phyloP scores from a whole-genome alignment of 768 basidiomycete genomes.

The Gymnopilus junonius region DNA sequence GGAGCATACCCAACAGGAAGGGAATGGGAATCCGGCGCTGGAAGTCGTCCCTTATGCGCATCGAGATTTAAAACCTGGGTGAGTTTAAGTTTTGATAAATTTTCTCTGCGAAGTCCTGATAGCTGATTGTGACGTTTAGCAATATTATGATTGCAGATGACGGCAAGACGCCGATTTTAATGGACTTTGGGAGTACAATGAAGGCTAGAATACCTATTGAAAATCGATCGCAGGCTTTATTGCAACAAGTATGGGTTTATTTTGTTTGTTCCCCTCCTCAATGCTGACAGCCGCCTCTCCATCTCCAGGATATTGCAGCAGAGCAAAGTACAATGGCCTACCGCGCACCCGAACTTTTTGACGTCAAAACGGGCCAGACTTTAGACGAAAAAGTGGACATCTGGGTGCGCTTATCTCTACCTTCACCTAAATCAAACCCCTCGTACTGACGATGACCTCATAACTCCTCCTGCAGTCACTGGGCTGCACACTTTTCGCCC shows the following conservation, averaged over 20 bases:
- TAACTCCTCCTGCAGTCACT: conserved; percentile 65
- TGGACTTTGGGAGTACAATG: conserved; percentile 96
- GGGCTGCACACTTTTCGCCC: conserved; percentile 92
- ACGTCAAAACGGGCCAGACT: conserved; percentile 87
- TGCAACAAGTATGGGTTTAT: conserved; percentile 71
- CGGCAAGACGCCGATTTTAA: conserved; percentile 83
- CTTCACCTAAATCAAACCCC: not conserved
- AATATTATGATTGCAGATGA: conserved; percentile 98
- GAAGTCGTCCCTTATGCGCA: conserved; percentile 92
- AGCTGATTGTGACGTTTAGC: conserved; percentile 39
- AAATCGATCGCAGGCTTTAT: conserved; percentile 82
- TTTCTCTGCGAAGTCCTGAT: not conserved
- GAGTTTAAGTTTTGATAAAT: conserved; percentile 29
- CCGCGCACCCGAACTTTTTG: conserved; percentile 96
- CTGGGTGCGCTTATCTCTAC: conserved; percentile 63
- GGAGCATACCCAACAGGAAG: conserved; percentile 44
- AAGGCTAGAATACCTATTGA: conserved; percentile 85
- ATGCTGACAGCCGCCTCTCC: conserved; percentile 1
- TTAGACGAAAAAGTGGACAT: conserved; percentile 97
- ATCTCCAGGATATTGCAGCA: conserved; percentile 82
- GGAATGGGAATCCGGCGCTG: conserved; percentile 35
- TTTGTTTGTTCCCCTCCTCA: not conserved
- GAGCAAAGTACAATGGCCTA: conserved; percentile 99
- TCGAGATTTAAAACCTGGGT: conserved; percentile 97
- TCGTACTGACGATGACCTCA: not conserved